phyloP scores from a whole-genome alignment of 805 yeast species.

The Aciculoconidium aculeatum region DNA sequence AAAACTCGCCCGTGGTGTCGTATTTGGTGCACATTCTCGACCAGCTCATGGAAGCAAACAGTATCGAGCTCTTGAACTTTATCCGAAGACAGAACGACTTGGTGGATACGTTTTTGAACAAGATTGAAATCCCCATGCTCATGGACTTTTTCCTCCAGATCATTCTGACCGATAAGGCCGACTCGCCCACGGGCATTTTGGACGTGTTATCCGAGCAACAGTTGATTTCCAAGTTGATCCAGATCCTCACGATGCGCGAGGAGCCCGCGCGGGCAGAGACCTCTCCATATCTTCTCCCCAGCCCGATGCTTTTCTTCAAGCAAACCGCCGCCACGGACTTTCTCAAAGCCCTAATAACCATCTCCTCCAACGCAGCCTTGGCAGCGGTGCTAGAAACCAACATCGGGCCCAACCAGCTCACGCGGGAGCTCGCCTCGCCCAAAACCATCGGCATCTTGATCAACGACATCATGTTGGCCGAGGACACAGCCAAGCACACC shows the following conservation, averaged over 20 bases:
- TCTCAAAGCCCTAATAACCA: conserved; percentile 86
- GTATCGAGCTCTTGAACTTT: conserved; percentile 61
- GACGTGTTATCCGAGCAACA: conserved; percentile 67
- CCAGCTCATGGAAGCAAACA: conserved; percentile 64
- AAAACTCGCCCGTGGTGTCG: conserved; percentile 34
- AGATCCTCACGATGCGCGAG: conserved; percentile 61
- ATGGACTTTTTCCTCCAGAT: conserved; percentile 90
- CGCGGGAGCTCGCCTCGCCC: conserved; percentile 82
- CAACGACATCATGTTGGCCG: conserved; percentile 56
- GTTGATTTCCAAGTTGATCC: conserved; percentile 66
- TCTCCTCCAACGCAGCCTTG: conserved; percentile 70
- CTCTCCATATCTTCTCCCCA: conserved; percentile 15
- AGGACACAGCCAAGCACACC: conserved; percentile 10
- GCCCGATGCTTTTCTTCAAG: conserved; percentile 36
- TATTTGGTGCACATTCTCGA: conserved; percentile 64
- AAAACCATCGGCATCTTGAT: conserved; percentile 62
- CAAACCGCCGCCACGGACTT: conserved; percentile 96
- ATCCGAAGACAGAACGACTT: conserved; percentile 61
- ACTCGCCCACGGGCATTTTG: conserved; percentile 80
- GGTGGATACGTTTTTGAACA: conserved; percentile 75
- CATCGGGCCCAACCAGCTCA: conserved; percentile 92
- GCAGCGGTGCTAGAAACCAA: conserved; percentile 85
- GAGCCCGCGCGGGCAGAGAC: conserved; percentile 43
- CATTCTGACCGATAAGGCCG: conserved; percentile 89
- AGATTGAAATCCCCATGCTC: conserved; percentile 87